Percentiles rank a stretch among this genome's conserved stretches.
Evolutionary conservation across 2,329 filamentous ascomycete species (phyloP).

Genomic region (Nigrospora sphaerica): DNA sequence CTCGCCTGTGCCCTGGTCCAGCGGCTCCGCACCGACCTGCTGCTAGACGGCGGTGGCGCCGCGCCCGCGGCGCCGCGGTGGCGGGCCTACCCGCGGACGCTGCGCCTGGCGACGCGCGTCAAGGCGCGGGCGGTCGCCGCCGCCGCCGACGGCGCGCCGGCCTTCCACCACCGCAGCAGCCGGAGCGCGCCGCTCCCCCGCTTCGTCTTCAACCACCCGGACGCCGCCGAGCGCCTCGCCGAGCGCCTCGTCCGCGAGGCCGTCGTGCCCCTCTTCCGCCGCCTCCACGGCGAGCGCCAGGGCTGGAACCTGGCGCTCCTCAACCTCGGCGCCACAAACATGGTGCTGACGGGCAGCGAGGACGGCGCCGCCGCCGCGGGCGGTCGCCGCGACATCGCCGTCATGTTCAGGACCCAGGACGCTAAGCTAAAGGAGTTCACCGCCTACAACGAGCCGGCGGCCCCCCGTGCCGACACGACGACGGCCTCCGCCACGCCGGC

Average conservation of each 20-base stretch:
- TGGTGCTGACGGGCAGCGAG: conserved; percentile 53
- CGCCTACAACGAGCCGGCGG: conserved; percentile 34
- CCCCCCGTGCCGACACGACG: neutral
- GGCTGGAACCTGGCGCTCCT: conserved; percentile 78
- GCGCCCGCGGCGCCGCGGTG: conserved; percentile 38
- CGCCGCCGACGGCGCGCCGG: conserved; percentile 36
- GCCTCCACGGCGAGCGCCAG: conserved; percentile 60
- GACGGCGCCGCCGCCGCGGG: conserved; percentile 19
- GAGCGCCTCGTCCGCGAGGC: conserved; percentile 63
- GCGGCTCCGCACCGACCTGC: conserved; percentile 72
- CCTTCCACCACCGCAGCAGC: conserved; percentile 64
- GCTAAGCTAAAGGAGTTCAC: conserved; percentile 61
- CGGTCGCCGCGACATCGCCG: conserved; percentile 69
- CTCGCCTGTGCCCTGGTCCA: conserved; percentile 65
- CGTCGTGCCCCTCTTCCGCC: conserved; percentile 65
- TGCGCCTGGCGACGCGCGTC: conserved; percentile 74
- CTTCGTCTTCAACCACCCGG: conserved; percentile 62
- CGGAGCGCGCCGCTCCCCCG: conserved; percentile 66
- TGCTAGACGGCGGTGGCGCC: conserved; percentile 38
- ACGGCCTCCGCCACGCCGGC: too few species aligned
- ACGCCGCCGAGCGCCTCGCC: conserved; percentile 51
- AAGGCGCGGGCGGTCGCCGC: conserved; percentile 32
- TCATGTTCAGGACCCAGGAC: conserved; percentile 76
- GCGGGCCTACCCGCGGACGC: conserved; percentile 73
- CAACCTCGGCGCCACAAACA: conserved; percentile 84